Evolutionary conservation across 768 basidiomycete genomes (phyloP).

Genomic region (Naganishia vishniacii): DNA sequence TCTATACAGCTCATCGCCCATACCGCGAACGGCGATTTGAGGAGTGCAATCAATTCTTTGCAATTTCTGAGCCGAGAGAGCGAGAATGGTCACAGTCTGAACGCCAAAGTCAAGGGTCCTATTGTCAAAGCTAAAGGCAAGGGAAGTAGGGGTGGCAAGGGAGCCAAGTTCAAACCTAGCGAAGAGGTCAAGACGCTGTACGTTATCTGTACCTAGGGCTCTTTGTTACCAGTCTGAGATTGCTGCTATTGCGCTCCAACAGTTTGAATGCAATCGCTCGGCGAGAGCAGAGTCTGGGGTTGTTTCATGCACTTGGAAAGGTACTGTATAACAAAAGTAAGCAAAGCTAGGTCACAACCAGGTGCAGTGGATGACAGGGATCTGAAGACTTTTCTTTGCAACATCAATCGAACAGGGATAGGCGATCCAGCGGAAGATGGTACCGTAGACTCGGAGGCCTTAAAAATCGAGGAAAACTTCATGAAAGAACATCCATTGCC

Average conservation of each 20-base stretch:
- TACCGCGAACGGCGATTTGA: constrained; percentile 80
- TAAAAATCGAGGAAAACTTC: not conserved
- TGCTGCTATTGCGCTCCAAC: not conserved
- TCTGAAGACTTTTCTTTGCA: too few relatives aligned
- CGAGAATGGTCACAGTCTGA: constrained; percentile 35
- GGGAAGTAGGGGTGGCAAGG: constrained; percentile 45
- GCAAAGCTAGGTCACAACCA: constrained; percentile 28
- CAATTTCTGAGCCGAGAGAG: constrained; percentile 66
- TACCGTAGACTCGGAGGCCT: not conserved
- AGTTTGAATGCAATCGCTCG: constrained; percentile 69
- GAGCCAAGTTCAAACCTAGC: constrained; percentile 28
- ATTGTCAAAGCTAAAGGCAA: constrained; percentile 27
- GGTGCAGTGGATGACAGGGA: not conserved
- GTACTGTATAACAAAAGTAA: constrained; percentile 90
- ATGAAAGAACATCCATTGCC: constrained; percentile 53
- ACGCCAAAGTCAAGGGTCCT: constrained; percentile 22
- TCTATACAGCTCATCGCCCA: constrained; percentile 70
- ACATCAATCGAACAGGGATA: not conserved
- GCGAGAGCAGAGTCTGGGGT: constrained; percentile 73
- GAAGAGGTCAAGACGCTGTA: not conserved
- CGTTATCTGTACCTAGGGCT: not conserved
- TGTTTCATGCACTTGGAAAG: constrained; percentile 92
- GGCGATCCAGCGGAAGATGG: constrained; percentile 3
- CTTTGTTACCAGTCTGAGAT: not conserved
- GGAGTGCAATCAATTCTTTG: constrained; percentile 86